phyloP scores from a whole-genome alignment of 2,329 filamentous ascomycete genomes.

The Botrytis galanthina region DNA sequence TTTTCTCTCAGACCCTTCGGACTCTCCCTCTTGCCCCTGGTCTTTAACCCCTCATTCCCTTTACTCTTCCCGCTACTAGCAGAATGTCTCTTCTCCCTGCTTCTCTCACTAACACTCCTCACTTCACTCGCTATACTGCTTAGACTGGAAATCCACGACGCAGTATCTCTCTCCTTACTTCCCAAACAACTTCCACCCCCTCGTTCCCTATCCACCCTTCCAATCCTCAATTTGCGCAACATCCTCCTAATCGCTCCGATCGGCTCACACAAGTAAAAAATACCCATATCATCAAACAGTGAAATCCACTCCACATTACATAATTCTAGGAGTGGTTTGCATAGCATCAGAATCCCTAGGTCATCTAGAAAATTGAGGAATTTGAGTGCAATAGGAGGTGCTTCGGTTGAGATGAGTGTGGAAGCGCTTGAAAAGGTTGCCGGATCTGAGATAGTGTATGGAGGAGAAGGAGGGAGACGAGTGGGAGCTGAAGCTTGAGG shows the following conservation, averaged over 20 bases:
- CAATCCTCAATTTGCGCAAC: not conserved
- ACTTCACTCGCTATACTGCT: not conserved
- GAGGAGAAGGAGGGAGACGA: not conserved
- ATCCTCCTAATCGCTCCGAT: not conserved
- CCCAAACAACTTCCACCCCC: not conserved
- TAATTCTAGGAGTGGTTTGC: slow-evolving; percentile 25
- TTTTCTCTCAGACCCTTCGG: not conserved
- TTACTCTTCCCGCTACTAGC: not conserved
- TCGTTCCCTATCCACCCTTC: not conserved
- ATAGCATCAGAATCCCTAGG: slow-evolving; percentile 29
- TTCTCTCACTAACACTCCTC: not conserved
- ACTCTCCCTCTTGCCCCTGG: not conserved
- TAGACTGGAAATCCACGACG: not conserved
- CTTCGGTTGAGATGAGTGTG: not conserved
- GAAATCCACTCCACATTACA: slow-evolving; percentile 25
- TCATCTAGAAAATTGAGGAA: slow-evolving; percentile 32
- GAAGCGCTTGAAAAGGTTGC: not conserved
- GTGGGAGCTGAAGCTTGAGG: not conserved
- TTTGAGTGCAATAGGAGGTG: slow-evolving; percentile 7
- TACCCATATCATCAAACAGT: slow-evolving; percentile 31
- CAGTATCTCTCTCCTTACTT: not conserved
- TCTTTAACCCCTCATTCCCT: not conserved
- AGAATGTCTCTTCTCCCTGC: not conserved
- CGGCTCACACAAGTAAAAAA: slow-evolving; percentile 16
- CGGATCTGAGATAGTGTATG: not conserved